Evolutionary conservation across 768 basidiomycete species (phyloP).

Genomic region (Suillus bovinus): DNA sequence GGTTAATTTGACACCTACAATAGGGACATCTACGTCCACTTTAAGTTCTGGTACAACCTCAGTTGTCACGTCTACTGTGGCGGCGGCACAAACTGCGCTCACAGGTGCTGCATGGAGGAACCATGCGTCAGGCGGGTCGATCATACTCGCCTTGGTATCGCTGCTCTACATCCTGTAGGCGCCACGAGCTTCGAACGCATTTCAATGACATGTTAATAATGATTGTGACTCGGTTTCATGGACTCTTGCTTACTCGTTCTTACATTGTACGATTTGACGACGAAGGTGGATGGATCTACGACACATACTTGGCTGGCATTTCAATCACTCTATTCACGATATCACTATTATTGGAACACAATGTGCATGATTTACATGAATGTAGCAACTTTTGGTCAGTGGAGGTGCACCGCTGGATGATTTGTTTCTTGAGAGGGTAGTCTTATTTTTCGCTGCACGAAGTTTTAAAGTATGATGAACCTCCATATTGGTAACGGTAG

Average conservation of each 20-base stretch:
- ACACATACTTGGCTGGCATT: constrained; percentile 2
- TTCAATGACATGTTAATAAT: not conserved
- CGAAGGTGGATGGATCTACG: constrained; percentile 12
- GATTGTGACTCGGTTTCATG: constrained; percentile 18
- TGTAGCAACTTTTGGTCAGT: not conserved
- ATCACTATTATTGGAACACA: constrained; percentile 1
- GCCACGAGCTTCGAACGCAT: constrained; percentile 10
- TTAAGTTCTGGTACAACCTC: constrained; percentile 5
- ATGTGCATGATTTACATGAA: constrained; percentile 1
- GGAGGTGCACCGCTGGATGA: not conserved
- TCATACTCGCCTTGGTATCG: constrained; percentile 20
- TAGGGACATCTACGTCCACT: not conserved
- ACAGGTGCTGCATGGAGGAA: constrained; percentile 26
- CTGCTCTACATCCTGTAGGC: constrained; percentile 22
- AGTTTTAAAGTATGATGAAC: not conserved
- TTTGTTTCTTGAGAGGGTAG: not conserved
- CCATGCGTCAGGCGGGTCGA: constrained; percentile 17
- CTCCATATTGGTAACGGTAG: not conserved
- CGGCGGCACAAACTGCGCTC: constrained; percentile 19
- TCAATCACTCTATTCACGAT: constrained; percentile 2
- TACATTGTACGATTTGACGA: constrained; percentile 14
- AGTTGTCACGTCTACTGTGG: constrained; percentile 11
- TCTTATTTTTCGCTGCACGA: not conserved
- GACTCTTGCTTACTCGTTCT: constrained; percentile 11
- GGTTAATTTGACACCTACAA: not conserved